Percentiles rank a stretch among this genome's conserved stretches.
These are phyloP conservation scores for Cryptosporidium ubiquitum DNA, from an alignment of 169 alveolate genomes.

Conservation along the genomic window DNA sequence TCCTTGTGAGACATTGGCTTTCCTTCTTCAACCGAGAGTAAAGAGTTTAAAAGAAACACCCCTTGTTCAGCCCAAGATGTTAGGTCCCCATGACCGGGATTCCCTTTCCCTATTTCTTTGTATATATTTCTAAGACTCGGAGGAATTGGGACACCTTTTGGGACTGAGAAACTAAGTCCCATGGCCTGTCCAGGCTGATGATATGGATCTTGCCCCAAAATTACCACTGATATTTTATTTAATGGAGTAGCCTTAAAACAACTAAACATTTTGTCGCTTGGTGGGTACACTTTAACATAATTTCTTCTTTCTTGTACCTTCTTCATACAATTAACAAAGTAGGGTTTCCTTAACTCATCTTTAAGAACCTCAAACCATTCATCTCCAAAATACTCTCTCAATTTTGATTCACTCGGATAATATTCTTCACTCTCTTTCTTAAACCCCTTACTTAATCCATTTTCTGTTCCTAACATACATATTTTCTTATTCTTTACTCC, in stretches of 20 bases:
- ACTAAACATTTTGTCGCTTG: slow-evolving; percentile 85
- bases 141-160: slow-evolving; percentile 92
- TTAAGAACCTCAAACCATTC: slow-evolving; percentile 81
- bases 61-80: slow-evolving; percentile 98
- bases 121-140: slow-evolving; percentile 97
- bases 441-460: not conserved
- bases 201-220: slow-evolving; percentile 99
- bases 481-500: not conserved
- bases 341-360: slow-evolving; percentile 81
- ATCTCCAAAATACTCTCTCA: slow-evolving; percentile 53
- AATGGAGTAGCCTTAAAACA: slow-evolving; percentile 88
- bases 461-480: not conserved
- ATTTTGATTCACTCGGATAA: slow-evolving; percentile 4
- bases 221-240: slow-evolving; percentile 87
- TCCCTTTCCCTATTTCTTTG: slow-evolving; percentile 89
- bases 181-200: slow-evolving; percentile 96
- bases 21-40: slow-evolving; percentile 93
- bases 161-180: slow-evolving; percentile 96
- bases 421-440: not conserved
- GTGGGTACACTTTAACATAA: slow-evolving; percentile 85
- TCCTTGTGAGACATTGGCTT: slow-evolving; percentile 92
- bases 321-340: slow-evolving; percentile 81
- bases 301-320: slow-evolving; percentile 81
- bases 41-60: slow-evolving; percentile 94
- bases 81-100: slow-evolving; percentile 95